Evolutionary conservation across 192 early-diverging fungal species (phyloP).

Genomic region (Haplosporangium gracile): DNA sequence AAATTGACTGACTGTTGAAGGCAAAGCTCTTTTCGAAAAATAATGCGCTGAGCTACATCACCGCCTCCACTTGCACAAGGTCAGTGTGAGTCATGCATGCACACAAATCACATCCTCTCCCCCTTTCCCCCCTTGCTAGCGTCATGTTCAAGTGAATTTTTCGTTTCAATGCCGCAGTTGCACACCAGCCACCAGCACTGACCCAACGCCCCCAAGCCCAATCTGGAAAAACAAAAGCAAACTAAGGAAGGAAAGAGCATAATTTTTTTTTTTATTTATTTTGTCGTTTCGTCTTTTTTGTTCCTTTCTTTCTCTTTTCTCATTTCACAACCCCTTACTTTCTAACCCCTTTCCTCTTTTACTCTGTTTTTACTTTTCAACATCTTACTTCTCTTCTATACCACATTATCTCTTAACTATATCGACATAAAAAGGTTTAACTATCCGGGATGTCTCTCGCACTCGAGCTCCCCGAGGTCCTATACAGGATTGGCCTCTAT

Average conservation of each 20-base stretch:
- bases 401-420: neutral
- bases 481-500: constrained; percentile 1
- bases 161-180: neutral
- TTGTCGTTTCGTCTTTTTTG: neutral
- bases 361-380: neutral
- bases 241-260: too few species aligned
- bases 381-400: neutral
- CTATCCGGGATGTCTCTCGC: neutral
- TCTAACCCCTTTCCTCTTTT: neutral
- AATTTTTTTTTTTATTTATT: too few species aligned
- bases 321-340: neutral
- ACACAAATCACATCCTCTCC: neutral
- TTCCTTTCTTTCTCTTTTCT: neutral
- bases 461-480: constrained; percentile 20
- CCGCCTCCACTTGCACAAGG: neutral
- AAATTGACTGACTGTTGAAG: neutral
- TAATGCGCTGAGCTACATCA: neutral
- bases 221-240: neutral
- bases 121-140: neutral
- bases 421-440: neutral
- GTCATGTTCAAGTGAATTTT: neutral
- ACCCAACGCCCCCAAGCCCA: neutral
- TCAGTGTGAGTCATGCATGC: constrained; percentile 1
- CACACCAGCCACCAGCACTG: neutral
- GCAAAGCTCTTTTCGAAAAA: neutral